Percentiles rank a stretch among this genome's conserved stretches.
These are phyloP conservation scores for Warburgia ugandensis DNA, from an alignment of 164 flowering plant genomes.

Conservation along the genomic window DNA sequence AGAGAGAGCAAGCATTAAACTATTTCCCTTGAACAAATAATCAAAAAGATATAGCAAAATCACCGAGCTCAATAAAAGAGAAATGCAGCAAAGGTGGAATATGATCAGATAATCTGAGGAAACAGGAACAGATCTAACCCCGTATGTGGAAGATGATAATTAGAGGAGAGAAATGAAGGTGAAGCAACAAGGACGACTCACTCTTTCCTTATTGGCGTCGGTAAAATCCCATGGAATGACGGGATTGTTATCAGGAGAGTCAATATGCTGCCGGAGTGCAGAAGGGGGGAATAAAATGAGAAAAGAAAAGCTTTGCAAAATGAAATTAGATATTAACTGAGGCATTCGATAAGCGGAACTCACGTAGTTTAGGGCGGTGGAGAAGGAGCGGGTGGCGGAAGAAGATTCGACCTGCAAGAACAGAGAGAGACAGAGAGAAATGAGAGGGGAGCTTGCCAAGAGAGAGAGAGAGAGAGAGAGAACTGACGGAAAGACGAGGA, in stretches of 20 bases:
- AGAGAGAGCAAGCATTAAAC: too few species aligned
- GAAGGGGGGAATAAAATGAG: not conserved
- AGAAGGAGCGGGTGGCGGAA: slow-evolving; percentile 48
- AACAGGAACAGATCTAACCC: too few species aligned
- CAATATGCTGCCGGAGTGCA: slow-evolving; percentile 52
- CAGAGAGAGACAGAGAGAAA: slow-evolving; percentile 4
- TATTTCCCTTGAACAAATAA: too few species aligned
- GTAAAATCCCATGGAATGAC: slow-evolving; percentile 72
- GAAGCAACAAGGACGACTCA: slow-evolving; percentile 12
- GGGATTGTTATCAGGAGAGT: slow-evolving; percentile 86
- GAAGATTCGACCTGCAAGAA: slow-evolving; percentile 30
- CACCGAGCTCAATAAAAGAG: too few species aligned
- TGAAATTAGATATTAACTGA: not conserved
- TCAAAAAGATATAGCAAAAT: too few species aligned
- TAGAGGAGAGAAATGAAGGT: not conserved
- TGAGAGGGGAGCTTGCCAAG: not conserved
- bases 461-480: slow-evolving; percentile 7
- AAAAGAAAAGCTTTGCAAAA: not conserved
- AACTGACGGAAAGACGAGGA: slow-evolving; percentile 19
- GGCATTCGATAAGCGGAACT: slow-evolving; percentile 22
- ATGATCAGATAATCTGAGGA: too few species aligned
- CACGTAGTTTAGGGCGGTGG: slow-evolving; percentile 94
- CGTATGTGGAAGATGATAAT: too few species aligned
- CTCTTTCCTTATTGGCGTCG: slow-evolving; percentile 58
- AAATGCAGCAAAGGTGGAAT: too few species aligned